These are phyloP conservation scores for Nemania sp. DNA, from an alignment of 2,329 filamentous ascomycete genomes.

Conservation along the genomic window DNA sequence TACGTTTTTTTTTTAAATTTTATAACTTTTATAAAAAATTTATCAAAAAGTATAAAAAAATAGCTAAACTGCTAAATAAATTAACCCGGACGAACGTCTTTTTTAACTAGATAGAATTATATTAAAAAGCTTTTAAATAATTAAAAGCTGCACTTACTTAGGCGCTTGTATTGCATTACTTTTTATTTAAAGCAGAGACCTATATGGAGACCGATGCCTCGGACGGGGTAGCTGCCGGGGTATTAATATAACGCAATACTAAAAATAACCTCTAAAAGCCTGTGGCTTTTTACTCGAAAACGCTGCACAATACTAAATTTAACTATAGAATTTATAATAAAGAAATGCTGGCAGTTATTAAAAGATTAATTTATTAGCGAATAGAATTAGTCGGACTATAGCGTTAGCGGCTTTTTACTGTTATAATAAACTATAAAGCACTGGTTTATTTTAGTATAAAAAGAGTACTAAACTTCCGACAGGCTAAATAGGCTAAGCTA, in stretches of 20 bases:
- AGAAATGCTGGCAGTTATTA: not conserved
- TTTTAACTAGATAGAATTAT: not conserved
- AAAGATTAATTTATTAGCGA: not conserved
- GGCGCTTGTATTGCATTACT: not conserved
- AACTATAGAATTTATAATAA: not conserved
- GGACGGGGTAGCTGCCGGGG: not conserved
- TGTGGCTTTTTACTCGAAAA: no score
- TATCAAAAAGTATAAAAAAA: not conserved
- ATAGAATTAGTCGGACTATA: not conserved
- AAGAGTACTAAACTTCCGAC: not conserved
- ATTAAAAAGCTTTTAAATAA: not conserved
- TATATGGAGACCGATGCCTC: not conserved
- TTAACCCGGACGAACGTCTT: not conserved
- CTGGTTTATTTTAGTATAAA: not conserved
- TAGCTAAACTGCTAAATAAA: not conserved
- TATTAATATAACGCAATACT: not conserved
- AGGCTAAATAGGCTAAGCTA: not conserved
- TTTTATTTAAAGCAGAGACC: not conserved
- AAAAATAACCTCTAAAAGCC: not conserved
- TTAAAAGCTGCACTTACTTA: no score
- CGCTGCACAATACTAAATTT: not conserved
- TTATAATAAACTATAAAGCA: not conserved
- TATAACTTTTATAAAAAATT: not conserved
- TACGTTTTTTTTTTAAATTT: not conserved
- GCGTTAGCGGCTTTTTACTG: not conserved